A percentile compares a stretch with the other conserved stretches of the same genome.
These are phyloP conservation scores for Cystobasidiaceae sp. DNA, from an alignment of 1,284 basidiomycete genomes.

Conservation along the genomic window DNA sequence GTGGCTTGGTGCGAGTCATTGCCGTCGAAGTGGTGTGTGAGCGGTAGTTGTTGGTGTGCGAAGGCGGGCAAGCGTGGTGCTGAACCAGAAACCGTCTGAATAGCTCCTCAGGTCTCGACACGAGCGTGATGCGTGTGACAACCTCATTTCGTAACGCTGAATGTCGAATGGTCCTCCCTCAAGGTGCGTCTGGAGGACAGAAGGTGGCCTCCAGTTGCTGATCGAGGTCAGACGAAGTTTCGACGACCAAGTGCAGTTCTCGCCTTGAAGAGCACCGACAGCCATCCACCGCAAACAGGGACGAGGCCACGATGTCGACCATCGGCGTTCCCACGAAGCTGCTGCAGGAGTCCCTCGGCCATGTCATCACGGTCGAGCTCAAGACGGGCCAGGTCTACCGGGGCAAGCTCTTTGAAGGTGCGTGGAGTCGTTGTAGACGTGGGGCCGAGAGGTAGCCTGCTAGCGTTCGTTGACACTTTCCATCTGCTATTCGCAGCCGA, in stretches of 20 bases:
- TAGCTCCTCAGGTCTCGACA: too few relatives aligned
- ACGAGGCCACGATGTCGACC: conserved; percentile 31
- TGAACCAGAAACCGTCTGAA: too few relatives aligned
- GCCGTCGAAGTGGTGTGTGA: too few relatives aligned
- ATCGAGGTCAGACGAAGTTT: too few relatives aligned
- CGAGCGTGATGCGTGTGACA: too few relatives aligned
- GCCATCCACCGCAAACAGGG: background rate
- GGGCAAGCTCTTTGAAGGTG: conserved; percentile 92
- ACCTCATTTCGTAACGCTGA: too few relatives aligned
- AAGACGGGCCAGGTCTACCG: conserved; percentile 97
- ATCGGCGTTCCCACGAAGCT: conserved; percentile 49
- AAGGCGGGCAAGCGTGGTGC: too few relatives aligned
- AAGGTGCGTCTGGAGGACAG: too few relatives aligned
- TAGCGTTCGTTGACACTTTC: background rate
- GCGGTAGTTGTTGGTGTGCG: too few relatives aligned
- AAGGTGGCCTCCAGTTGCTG: too few relatives aligned
- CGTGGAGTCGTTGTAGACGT: conserved; percentile 36
- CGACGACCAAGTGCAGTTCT: background rate
- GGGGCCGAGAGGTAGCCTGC: background rate
- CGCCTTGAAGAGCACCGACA: background rate
- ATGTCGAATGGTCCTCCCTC: too few relatives aligned
- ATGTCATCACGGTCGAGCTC: conserved; percentile 94
- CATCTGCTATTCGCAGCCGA: conserved; percentile 62
- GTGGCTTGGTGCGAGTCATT: too few relatives aligned
- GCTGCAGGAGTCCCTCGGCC: conserved; percentile 64